Percentiles rank a stretch among this genome's conserved stretches.
Evolutionary conservation across 495 filamentous ascomycete genomes (phyloP).

Genomic region (Aspergillus baeticus): DNA sequence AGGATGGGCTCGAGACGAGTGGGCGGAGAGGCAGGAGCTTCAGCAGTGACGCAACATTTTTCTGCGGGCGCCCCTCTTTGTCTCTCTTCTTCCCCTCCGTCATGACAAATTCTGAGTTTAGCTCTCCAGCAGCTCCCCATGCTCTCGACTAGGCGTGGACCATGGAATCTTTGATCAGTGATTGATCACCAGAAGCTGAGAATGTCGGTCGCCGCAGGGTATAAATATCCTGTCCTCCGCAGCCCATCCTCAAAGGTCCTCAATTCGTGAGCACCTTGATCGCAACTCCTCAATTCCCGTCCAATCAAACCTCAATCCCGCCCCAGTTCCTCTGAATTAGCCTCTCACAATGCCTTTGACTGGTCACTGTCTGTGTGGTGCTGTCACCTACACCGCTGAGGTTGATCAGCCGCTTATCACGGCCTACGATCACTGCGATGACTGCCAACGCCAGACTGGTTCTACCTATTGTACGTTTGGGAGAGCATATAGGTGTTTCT

Average conservation of each 20-base stretch:
- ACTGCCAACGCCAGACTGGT: conserved; percentile 68
- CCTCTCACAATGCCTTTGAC: conserved; percentile 58
- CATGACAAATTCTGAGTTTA: conserved; percentile 21
- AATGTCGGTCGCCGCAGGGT: background rate
- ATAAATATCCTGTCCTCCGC: conserved; percentile 30
- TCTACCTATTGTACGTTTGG: conserved; percentile 60
- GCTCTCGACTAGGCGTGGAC: background rate
- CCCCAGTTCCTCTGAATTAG: conserved; percentile 52
- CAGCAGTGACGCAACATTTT: conserved; percentile 12
- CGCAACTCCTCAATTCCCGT: conserved; percentile 12
- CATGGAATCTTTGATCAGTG: background rate
- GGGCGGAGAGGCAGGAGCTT: background rate
- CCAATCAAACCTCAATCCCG: background rate
- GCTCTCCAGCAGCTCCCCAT: background rate
- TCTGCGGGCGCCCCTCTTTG: background rate
- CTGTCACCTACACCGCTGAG: conserved; percentile 62
- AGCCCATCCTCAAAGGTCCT: conserved; percentile 28
- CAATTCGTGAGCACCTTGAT: conserved; percentile 34
- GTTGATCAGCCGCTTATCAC: conserved; percentile 53
- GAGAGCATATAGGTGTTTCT: too few relatives aligned
- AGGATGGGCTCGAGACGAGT: background rate
- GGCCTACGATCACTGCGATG: conserved; percentile 70
- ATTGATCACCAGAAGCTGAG: background rate
- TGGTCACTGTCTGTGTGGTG: conserved; percentile 70
- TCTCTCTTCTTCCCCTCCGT: background rate